Evolutionary conservation across 129 eudicot species (phyloP).

Genomic region (Escallonia herrerae): DNA sequence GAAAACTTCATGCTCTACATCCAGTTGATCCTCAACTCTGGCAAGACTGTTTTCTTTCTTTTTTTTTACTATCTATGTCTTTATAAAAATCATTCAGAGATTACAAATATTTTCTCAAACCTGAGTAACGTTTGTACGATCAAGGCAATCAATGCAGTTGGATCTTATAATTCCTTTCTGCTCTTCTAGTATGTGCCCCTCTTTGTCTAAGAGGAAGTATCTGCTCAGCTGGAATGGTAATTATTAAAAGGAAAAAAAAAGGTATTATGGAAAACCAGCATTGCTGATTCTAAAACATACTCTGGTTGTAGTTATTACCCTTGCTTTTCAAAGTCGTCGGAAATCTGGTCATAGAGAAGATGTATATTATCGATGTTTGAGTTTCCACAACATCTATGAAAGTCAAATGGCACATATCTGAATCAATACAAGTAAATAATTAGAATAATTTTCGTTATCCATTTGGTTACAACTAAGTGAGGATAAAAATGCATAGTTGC

Average conservation of each 20-base stretch:
- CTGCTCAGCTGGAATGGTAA: slow-evolving; percentile 77
- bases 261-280: slow-evolving; percentile 39
- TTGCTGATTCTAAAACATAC: slow-evolving; percentile 5
- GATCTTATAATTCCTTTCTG: slow-evolving; percentile 83
- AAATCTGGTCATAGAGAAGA: slow-evolving; percentile 64
- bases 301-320: slow-evolving; percentile 51
- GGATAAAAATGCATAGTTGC: background rate
- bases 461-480: background rate
- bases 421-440: slow-evolving; percentile 12
- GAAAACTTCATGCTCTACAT: background rate
- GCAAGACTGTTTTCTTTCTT: background rate
- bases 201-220: slow-evolving; percentile 69
- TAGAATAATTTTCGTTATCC: slow-evolving; percentile 3
- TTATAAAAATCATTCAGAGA: background rate
- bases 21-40: background rate
- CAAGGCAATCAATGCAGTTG: slow-evolving; percentile 98
- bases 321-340: slow-evolving; percentile 74
- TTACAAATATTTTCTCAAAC: slow-evolving; percentile 27
- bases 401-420: slow-evolving; percentile 89
- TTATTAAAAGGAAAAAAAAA: slow-evolving; percentile 27
- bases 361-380: slow-evolving; percentile 65
- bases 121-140: slow-evolving; percentile 98
- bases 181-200: slow-evolving; percentile 62
- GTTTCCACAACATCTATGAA: slow-evolving; percentile 74
- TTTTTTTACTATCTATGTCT: background rate